Evolutionary conservation across 352 stramenopile genomes (phyloP).

Genomic region (Peronosclerospora sorghi): DNA sequence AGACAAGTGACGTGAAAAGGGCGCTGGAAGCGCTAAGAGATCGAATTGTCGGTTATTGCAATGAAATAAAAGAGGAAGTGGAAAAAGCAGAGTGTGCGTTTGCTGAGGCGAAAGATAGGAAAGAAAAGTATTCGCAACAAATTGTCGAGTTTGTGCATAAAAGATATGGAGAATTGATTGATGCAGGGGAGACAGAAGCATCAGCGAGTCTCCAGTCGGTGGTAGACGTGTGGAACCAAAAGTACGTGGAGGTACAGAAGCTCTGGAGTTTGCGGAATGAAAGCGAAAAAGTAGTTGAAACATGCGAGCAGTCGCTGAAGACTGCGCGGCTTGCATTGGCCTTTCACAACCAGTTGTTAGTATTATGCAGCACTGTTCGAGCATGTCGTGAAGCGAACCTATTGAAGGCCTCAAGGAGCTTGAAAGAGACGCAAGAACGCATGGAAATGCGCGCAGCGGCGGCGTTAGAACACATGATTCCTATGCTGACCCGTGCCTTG

Average conservation of each 20-base stretch:
- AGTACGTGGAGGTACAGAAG: conserved; percentile 24
- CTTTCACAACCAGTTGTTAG: conserved; percentile 24
- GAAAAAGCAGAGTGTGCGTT: conserved; percentile 15
- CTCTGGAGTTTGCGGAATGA: conserved; percentile 20
- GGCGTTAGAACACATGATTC: conserved; percentile 31
- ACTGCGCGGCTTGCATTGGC: conserved; percentile 17
- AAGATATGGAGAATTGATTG: conserved; percentile 20
- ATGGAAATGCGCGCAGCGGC: conserved; percentile 21
- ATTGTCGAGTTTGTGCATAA: conserved; percentile 26
- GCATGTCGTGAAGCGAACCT: conserved; percentile 20
- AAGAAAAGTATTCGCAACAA: conserved; percentile 19
- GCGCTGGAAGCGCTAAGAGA: conserved; percentile 18
- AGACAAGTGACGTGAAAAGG: conserved; percentile 9
- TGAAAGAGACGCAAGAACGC: conserved; percentile 15
- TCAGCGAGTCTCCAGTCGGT: conserved; percentile 25
- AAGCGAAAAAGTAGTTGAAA: conserved; percentile 13
- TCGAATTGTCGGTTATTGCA: conserved; percentile 9
- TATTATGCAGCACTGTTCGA: conserved; percentile 24
- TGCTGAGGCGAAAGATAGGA: conserved; percentile 14
- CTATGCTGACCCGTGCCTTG: conserved; percentile 32
- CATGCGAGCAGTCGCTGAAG: conserved; percentile 4
- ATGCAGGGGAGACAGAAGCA: conserved; percentile 17
- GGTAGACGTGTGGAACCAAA: conserved; percentile 22
- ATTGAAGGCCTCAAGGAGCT: conserved; percentile 8
- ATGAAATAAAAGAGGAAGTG: conserved; percentile 15